Evolutionary conservation across 352 stramenopile genomes (phyloP).

Genomic region (Plasmopara muralis): DNA sequence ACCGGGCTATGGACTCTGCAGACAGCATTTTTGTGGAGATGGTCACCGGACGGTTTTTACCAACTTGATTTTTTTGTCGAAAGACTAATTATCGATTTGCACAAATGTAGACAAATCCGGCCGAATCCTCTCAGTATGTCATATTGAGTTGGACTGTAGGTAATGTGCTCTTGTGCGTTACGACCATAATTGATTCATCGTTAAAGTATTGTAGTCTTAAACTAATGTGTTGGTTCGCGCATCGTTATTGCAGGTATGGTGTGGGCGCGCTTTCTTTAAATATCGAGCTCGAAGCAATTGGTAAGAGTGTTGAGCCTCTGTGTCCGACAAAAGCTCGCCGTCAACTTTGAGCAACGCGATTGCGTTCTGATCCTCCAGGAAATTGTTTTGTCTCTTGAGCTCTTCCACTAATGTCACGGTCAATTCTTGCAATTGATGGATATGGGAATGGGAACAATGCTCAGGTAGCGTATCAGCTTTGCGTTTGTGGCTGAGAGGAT

Average conservation of each 20-base stretch:
- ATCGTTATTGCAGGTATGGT: slow-evolving; percentile 10
- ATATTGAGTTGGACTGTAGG: too few relatives aligned
- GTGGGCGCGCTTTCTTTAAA: slow-evolving; percentile 44
- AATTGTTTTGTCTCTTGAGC: slow-evolving; percentile 50
- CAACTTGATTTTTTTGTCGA: too few relatives aligned
- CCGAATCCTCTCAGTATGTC: too few relatives aligned
- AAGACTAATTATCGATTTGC: too few relatives aligned
- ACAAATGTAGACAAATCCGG: too few relatives aligned
- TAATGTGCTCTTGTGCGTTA: too few relatives aligned
- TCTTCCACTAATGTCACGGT: slow-evolving; percentile 39
- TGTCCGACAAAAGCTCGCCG: slow-evolving; percentile 39
- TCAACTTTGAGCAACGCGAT: slow-evolving; percentile 58
- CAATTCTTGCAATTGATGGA: slow-evolving; percentile 24
- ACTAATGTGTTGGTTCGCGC: slow-evolving; percentile 15
- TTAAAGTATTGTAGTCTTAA: slow-evolving; percentile 7
- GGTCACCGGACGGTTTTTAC: too few relatives aligned
- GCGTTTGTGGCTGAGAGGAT: slow-evolving; percentile 10
- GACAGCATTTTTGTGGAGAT: too few relatives aligned
- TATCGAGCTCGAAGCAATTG: slow-evolving; percentile 41
- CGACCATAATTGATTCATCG: neutral
- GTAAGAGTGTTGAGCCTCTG: slow-evolving; percentile 45
- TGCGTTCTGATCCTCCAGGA: slow-evolving; percentile 71
- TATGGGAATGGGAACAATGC: slow-evolving; percentile 1
- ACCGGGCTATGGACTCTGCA: too few relatives aligned
- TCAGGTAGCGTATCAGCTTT: slow-evolving; percentile 18